phyloP scores from a whole-genome alignment of 108 stramenopile species.

The Nitzschia sp. region DNA sequence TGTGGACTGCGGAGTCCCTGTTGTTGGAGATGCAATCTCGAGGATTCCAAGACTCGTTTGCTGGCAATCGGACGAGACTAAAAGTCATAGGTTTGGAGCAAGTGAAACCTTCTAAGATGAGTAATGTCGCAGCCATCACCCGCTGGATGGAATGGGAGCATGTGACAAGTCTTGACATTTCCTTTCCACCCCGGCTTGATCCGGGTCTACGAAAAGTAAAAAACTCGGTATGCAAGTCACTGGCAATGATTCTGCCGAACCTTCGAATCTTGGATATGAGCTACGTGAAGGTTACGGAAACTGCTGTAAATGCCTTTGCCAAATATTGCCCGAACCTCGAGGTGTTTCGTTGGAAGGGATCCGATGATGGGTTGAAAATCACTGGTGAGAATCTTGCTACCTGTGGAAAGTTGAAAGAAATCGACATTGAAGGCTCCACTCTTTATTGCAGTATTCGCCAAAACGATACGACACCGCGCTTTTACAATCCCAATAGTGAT shows the following conservation, averaged over 20 bases:
- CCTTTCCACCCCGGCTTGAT: not conserved
- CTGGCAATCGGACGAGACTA: not conserved
- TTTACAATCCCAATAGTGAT: not conserved
- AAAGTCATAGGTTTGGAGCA: not conserved
- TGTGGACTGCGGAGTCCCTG: not conserved
- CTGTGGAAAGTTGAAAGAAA: not conserved
- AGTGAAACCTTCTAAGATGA: not conserved
- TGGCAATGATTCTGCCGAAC: not conserved
- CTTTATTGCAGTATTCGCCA: not conserved
- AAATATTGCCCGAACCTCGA: not conserved
- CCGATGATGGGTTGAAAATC: not conserved
- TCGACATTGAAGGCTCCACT: not conserved
- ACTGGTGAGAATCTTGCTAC: not conserved
- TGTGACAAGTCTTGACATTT: not conserved
- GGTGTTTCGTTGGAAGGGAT: not conserved
- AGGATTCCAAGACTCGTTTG: not conserved
- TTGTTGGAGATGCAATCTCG: not conserved
- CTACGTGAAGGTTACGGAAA: not conserved
- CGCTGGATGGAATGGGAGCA: not conserved
- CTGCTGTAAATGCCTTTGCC: not conserved
- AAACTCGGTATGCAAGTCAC: not conserved
- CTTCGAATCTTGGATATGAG: not conserved
- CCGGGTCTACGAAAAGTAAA: not conserved
- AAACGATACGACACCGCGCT: not conserved
- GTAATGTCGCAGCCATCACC: not conserved